These are phyloP conservation scores for Letharia columbiana DNA, from an alignment of 495 filamentous ascomycete species.

Conservation along the genomic window DNA sequence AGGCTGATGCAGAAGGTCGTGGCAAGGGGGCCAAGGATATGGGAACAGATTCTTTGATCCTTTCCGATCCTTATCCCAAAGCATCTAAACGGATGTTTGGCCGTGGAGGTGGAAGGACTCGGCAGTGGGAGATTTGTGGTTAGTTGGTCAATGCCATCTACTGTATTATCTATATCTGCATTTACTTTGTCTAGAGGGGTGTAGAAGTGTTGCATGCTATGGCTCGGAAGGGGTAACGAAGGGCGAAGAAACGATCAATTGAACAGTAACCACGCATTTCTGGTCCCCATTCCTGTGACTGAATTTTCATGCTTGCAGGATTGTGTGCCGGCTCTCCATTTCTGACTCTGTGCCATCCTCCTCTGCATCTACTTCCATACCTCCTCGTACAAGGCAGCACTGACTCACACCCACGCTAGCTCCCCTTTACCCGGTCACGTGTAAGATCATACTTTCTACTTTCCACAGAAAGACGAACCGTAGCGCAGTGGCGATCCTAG, in stretches of 20 bases:
- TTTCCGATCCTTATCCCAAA: neutral
- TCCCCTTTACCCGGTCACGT: too few relatives aligned
- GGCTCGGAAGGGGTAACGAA: neutral
- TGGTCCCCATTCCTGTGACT: neutral
- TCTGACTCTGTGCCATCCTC: neutral
- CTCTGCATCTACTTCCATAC: neutral
- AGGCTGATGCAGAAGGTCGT: slow-evolving; percentile 14
- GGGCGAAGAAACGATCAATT: neutral
- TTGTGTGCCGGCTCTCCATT: neutral
- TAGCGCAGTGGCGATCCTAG: too few relatives aligned
- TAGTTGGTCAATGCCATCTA: neutral
- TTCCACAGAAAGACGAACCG: too few relatives aligned
- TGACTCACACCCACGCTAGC: too few relatives aligned
- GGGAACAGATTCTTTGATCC: slow-evolving; percentile 22
- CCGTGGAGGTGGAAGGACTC: neutral
- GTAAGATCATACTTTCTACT: too few relatives aligned
- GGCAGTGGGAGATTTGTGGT: neutral
- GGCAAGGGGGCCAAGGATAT: slow-evolving; percentile 14
- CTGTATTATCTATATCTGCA: slow-evolving; percentile 5
- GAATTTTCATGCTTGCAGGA: neutral
- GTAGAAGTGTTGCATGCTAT: neutral
- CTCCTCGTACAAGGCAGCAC: too few relatives aligned
- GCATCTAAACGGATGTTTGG: neutral
- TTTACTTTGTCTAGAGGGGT: neutral
- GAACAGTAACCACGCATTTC: neutral